A percentile compares a stretch with the other conserved stretches of the same genome.
Conservation (phyloP, 1,284 basidiomycete species). For the Thelephora terrestris region DNA sequence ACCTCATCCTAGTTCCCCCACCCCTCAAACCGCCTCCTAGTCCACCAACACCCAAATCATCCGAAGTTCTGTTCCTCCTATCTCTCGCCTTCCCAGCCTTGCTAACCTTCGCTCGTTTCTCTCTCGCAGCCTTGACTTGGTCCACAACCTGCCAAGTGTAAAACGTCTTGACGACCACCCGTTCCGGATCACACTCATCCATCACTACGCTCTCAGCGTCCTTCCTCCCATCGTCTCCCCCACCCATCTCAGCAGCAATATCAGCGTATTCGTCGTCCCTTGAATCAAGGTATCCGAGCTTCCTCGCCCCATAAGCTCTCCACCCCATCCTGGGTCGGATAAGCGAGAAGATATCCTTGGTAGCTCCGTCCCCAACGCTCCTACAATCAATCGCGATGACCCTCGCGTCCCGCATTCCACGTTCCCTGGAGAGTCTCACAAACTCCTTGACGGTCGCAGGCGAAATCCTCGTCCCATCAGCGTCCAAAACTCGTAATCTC, state of each 20-base stretch:
- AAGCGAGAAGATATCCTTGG: conserved; percentile 43
- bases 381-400: conserved; percentile 73
- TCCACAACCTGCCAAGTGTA: conserved; percentile 82
- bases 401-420: conserved; percentile 39
- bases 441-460: conserved; percentile 59
- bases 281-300: conserved; percentile 56
- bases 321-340: conserved; percentile 67
- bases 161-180: conserved; percentile 78
- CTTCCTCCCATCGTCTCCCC: conserved; percentile 20
- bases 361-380: conserved; percentile 46
- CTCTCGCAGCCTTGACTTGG: conserved; percentile 50
- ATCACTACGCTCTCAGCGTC: conserved; percentile 36
- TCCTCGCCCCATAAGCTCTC: conserved; percentile 57
- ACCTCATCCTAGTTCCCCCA: conserved; percentile 19
- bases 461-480: conserved; percentile 70
- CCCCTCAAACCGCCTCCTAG: conserved; percentile 11
- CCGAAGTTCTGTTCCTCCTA: background rate
- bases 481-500: conserved; percentile 57
- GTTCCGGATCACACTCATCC: conserved; percentile 62
- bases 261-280: conserved; percentile 43
- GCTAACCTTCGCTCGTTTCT: conserved; percentile 39
- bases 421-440: conserved; percentile 40
- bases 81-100: conserved; percentile 28
- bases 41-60: too few relatives aligned
- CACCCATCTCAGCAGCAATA: too few relatives aligned